Evolutionary conservation across 1,284 basidiomycete species (phyloP).

Genomic region (Amylostereum chailletii): DNA sequence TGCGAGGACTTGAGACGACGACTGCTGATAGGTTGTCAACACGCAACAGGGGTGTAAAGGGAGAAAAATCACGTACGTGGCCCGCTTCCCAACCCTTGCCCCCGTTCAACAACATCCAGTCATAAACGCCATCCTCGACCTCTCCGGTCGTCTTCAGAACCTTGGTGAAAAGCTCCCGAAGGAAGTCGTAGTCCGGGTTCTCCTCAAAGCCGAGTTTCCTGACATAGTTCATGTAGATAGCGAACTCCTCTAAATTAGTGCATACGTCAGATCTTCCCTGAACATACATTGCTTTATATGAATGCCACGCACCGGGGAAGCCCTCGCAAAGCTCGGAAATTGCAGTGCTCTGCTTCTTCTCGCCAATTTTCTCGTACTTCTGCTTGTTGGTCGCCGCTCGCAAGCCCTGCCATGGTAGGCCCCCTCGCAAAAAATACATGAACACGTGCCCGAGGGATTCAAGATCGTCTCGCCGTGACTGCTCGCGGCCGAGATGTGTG

Average conservation of each 20-base stretch:
- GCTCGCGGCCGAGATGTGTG: constrained; percentile 90
- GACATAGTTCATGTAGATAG: constrained; percentile 96
- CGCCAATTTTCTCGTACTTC: constrained; percentile 97
- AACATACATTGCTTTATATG: not conserved
- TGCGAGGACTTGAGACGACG: constrained; percentile 35
- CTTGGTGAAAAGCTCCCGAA: constrained; percentile 91
- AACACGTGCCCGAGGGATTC: constrained; percentile 96
- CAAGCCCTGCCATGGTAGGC: constrained; percentile 92
- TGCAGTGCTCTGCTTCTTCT: constrained; percentile 93
- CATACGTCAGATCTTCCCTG: constrained; percentile 1
- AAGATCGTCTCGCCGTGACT: constrained; percentile 86
- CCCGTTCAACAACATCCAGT: constrained; percentile 94
- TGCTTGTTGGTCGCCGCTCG: constrained; percentile 97
- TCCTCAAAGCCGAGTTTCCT: constrained; percentile 95
- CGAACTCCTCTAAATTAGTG: constrained; percentile 73
- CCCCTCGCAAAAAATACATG: constrained; percentile 95
- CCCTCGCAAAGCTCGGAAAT: constrained; percentile 94
- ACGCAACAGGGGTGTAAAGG: constrained; percentile 1
- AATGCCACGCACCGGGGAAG: constrained; percentile 72
- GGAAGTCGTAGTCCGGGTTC: constrained; percentile 95
- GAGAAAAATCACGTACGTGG: constrained; percentile 36
- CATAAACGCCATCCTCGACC: constrained; percentile 88
- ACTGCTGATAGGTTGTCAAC: constrained; percentile 22
- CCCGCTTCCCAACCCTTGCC: constrained; percentile 86
- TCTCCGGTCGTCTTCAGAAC: constrained; percentile 86